Evolutionary conservation across 2,329 filamentous ascomycete genomes (phyloP).

Genomic region (Alternaria metachromatica): DNA sequence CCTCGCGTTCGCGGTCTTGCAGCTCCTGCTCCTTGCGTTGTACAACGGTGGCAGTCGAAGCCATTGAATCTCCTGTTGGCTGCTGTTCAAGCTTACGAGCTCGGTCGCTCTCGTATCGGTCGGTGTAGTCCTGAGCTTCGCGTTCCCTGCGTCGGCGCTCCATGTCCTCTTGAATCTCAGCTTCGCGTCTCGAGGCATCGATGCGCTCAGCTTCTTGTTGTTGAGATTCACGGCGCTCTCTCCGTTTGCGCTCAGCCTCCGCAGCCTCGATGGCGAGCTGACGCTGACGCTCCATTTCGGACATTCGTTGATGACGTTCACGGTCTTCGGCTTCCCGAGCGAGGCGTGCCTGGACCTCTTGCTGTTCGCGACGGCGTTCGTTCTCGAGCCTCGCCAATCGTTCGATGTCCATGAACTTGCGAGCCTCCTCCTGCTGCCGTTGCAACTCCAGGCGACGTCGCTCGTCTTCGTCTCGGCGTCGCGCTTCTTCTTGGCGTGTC

Average conservation of each 20-base stretch:
- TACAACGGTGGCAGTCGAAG: slow-evolving; percentile 40
- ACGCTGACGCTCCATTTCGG: slow-evolving; percentile 36
- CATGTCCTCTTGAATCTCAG: slow-evolving; percentile 34
- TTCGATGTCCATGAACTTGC: slow-evolving; percentile 36
- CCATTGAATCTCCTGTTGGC: slow-evolving; percentile 37
- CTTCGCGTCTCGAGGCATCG: slow-evolving; percentile 37
- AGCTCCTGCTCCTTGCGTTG: slow-evolving; percentile 45
- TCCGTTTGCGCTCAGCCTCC: slow-evolving; percentile 35
- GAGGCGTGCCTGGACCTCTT: slow-evolving; percentile 36
- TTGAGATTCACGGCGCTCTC: slow-evolving; percentile 34
- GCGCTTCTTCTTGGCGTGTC: slow-evolving; percentile 13
- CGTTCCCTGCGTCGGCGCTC: slow-evolving; percentile 36
- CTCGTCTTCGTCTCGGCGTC: slow-evolving; percentile 20
- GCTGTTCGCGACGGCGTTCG: slow-evolving; percentile 37
- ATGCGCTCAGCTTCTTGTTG: slow-evolving; percentile 34
- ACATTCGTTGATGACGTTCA: slow-evolving; percentile 37
- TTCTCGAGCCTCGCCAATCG: slow-evolving; percentile 36
- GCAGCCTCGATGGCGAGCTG: slow-evolving; percentile 24
- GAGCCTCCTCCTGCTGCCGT: slow-evolving; percentile 39
- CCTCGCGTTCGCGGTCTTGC: slow-evolving; percentile 41
- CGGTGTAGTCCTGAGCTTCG: slow-evolving; percentile 30
- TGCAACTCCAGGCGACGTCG: slow-evolving; percentile 30
- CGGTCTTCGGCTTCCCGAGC: slow-evolving; percentile 37
- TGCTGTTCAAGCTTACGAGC: slow-evolving; percentile 37
- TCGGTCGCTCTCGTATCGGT: slow-evolving; percentile 32